Evolutionary conservation across 2,329 filamentous ascomycete species (phyloP).

Genomic region (Tricladium varicosporioides): DNA sequence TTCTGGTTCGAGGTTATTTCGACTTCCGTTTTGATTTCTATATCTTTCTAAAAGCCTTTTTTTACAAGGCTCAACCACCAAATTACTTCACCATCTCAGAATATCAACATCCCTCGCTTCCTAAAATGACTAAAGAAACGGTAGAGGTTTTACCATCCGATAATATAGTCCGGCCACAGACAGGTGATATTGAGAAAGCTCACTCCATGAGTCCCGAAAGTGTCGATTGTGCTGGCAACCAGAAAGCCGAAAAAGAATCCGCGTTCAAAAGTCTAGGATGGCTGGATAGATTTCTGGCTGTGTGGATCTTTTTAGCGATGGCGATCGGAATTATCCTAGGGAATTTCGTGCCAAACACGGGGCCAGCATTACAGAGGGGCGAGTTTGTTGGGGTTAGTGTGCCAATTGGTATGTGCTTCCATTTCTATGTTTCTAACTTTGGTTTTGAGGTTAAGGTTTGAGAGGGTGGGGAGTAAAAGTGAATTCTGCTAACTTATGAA

Average conservation of each 20-base stretch:
- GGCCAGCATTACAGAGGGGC: conserved; percentile 55
- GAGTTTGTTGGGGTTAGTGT: conserved; percentile 62
- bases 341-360: conserved; percentile 57
- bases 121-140: too few species aligned
- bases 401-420: conserved; percentile 52
- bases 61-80: too few species aligned
- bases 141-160: too few species aligned
- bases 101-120: not conserved
- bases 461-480: not conserved
- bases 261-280: conserved; percentile 38
- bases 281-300: conserved; percentile 49
- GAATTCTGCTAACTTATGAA: not conserved
- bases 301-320: conserved; percentile 68
- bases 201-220: too few species aligned
- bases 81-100: not conserved
- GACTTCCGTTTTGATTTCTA: too few species aligned
- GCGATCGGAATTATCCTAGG: conserved; percentile 61
- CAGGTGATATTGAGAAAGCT: too few species aligned
- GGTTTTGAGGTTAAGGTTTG: not conserved
- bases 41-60: too few species aligned
- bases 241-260: conserved; percentile 14
- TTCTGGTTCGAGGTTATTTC: too few species aligned
- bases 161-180: too few species aligned
- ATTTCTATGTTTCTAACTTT: not conserved
- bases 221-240: too few species aligned